Base-by-base conservation (phyloP, 805 yeast genomes). In the Saccharomycopsis sp. region DNA sequence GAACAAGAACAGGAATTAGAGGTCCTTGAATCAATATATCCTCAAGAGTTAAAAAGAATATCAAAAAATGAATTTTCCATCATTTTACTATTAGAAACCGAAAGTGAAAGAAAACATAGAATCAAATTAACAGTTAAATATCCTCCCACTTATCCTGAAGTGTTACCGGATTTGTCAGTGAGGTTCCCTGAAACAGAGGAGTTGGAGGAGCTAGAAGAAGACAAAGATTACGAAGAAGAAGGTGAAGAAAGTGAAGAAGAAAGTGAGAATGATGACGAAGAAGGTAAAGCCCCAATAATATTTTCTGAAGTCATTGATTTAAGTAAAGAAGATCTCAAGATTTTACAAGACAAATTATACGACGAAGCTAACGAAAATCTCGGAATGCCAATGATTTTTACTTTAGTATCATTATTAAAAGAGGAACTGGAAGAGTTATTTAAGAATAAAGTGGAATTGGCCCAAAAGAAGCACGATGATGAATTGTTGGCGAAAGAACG, bases 1-100 rank as follows among this genome's bases (percentile, higher is more conserved):
- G 96, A 92, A 55, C 96, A 89, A 56, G 59, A 55, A 21, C 95
- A 89, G 61, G 98, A 89, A 59, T 57, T 92, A 34, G 96, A 88
- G 58, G 87, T 92, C 39, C 69, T 89, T 43, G 79, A 84, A 55
- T 79, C 94, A 14, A 89, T 89, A 41, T 89, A 92, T 57, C 98
- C 97, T 4, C 96, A 89, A 55, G 98, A 89, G 58, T 61, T 85
- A 15, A 48, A 61, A 29, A 60, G 63, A 8, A 51, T 66, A 27
- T 54, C 71, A 1, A 70, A 69, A 17, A 59, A 64, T 5, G 66
- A 66, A 28, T 83, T 74, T 55, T 66, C 73, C 32, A 70, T 89
- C 27, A 63, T 63, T 37, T 50, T 86, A n/a, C 52, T 56, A 17
- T 64, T 88, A 34, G 96, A 89, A 49, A 76, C 89, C 2, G 67